Percentiles rank a stretch among this genome's conserved stretches.
Evolutionary conservation across 2,329 filamentous ascomycete genomes (phyloP).

Genomic region (Epichloe typhina): DNA sequence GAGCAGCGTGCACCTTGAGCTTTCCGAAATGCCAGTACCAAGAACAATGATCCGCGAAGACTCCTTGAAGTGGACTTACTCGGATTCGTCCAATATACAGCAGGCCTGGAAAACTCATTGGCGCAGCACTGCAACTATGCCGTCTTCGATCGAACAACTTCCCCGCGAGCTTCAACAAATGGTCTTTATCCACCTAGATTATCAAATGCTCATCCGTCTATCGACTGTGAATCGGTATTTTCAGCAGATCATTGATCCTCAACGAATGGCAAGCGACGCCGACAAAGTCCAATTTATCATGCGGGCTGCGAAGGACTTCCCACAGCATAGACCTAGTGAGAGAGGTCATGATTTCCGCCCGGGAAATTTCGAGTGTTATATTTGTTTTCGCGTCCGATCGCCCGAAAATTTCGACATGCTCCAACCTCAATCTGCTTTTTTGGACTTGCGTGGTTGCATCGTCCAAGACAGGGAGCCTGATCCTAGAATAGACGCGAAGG

Average conservation of each 20-base stretch:
- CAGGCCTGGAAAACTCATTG: conserved; percentile 3
- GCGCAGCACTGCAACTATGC: conserved; percentile 6
- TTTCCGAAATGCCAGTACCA: conserved; percentile 4
- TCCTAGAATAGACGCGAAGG: conserved; percentile 14
- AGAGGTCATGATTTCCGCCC: conserved; percentile 24
- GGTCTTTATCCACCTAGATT: conserved; percentile 24
- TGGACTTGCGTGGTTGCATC: conserved; percentile 19
- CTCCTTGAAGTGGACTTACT: conserved; percentile 6
- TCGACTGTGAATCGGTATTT: conserved; percentile 24
- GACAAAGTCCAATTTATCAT: conserved; percentile 29
- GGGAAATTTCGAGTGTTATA: conserved; percentile 29
- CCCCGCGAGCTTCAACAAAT: conserved; percentile 20
- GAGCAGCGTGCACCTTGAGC: background rate
- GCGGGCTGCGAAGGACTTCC: conserved; percentile 27
- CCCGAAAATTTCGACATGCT: conserved; percentile 26
- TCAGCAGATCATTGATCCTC: conserved; percentile 20
- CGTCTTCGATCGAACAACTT: conserved; percentile 20
- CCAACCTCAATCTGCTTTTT: conserved; percentile 19
- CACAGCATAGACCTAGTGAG: conserved; percentile 25
- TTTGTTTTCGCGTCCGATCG: conserved; percentile 27
- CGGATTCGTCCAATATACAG: background rate
- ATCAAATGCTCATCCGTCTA: conserved; percentile 26
- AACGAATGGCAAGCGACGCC: conserved; percentile 18
- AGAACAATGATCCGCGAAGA: background rate
- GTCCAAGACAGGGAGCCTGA: conserved; percentile 17